Conservation (phyloP, 1,139 yeast species). For the Casaregolazyma lundiana region DNA sequence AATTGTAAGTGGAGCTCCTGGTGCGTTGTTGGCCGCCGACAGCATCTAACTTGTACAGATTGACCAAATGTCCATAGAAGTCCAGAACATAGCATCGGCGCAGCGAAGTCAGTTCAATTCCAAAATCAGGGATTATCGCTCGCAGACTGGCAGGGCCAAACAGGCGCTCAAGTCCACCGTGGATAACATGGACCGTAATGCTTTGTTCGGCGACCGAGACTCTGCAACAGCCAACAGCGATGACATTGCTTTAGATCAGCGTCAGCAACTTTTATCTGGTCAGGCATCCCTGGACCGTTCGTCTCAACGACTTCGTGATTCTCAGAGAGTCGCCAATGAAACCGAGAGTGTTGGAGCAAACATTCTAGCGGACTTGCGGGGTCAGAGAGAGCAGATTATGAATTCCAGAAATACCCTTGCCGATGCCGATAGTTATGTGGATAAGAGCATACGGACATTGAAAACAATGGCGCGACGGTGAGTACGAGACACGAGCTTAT, state of each 20-base stretch:
- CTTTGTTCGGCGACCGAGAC: constrained; percentile 57
- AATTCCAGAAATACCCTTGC: constrained; percentile 78
- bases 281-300: constrained; percentile 80
- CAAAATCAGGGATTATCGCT: constrained; percentile 62
- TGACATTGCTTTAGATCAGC: constrained; percentile 58
- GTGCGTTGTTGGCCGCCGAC: not conserved
- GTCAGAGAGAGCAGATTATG: constrained; percentile 87
- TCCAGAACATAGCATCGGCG: constrained; percentile 71
- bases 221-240: constrained; percentile 29
- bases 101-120: constrained; percentile 65
- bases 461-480: constrained; percentile 77
- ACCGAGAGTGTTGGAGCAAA: constrained; percentile 91
- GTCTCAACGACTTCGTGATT: constrained; percentile 76
- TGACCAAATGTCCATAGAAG: constrained; percentile 77
- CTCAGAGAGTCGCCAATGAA: constrained; percentile 86
- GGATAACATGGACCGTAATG: constrained; percentile 59
- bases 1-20: constrained; percentile 35
- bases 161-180: constrained; percentile 37
- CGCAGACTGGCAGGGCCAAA: constrained; percentile 57
- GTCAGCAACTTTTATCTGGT: constrained; percentile 74
- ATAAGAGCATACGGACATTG: constrained; percentile 79
- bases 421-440: constrained; percentile 93
- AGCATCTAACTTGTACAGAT: constrained; percentile 29
- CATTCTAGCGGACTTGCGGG: constrained; percentile 79
- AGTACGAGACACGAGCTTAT: constrained; percentile 6